Evolutionary conservation across 2,329 filamentous ascomycete genomes (phyloP).

Genomic region (Aspergillus aculeatinus): DNA sequence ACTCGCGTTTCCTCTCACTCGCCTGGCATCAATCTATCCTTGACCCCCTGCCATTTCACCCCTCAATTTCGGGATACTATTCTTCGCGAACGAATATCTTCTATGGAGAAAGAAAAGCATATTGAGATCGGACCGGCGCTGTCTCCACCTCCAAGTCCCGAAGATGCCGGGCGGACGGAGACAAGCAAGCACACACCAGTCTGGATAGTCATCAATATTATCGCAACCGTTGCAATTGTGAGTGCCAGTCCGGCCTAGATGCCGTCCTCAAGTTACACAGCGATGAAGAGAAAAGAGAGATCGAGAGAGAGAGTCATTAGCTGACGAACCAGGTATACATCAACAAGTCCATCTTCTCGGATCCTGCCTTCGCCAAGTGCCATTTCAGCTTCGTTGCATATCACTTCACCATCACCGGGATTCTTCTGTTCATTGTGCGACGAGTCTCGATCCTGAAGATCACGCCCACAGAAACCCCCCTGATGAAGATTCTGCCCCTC

Average conservation of each 20-base stretch:
- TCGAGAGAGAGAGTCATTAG: not conserved
- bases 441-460: not conserved
- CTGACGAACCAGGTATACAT: not conserved
- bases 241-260: not conserved
- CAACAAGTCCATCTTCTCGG: not conserved
- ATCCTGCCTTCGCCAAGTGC: not conserved
- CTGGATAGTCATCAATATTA: not conserved
- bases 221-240: not conserved
- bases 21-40: too few relatives aligned
- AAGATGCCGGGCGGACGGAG: not conserved
- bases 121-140: not conserved
- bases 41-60: rapidly evolving
- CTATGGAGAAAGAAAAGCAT: not conserved
- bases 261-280: too few relatives aligned
- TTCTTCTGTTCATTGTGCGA: not conserved
- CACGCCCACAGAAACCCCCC: not conserved
- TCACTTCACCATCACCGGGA: not conserved
- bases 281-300: not conserved
- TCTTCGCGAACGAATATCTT: not conserved
- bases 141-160: not conserved
- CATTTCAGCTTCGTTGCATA: not conserved
- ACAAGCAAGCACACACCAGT: not conserved
- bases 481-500: not conserved
- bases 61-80: too few relatives aligned
- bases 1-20: too few relatives aligned